Evolutionary conservation across 1,139 yeast species (phyloP).

Genomic region (Geotrichum phurueaensis): DNA sequence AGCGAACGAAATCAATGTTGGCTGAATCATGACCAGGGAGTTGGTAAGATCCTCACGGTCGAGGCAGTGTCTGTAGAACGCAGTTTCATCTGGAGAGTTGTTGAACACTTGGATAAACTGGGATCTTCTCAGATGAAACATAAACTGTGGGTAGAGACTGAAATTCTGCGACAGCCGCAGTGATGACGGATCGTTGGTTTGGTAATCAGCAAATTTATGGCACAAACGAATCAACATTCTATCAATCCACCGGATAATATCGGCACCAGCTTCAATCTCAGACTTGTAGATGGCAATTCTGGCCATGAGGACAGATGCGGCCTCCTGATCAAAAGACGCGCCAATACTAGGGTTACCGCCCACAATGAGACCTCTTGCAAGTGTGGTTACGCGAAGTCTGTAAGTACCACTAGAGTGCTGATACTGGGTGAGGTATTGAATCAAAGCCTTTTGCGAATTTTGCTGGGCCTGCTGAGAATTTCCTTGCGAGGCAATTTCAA

Average conservation of each 20-base stretch:
- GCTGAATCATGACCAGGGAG: slow-evolving; percentile 69
- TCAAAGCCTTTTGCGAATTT: slow-evolving; percentile 34
- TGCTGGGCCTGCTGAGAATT: slow-evolving; percentile 60
- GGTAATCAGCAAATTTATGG: slow-evolving; percentile 69
- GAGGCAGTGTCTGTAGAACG: slow-evolving; percentile 62
- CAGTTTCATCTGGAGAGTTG: slow-evolving; percentile 76
- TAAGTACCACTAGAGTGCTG: slow-evolving; percentile 47
- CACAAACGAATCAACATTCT: slow-evolving; percentile 68
- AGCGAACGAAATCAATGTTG: slow-evolving; percentile 61
- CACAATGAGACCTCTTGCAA: slow-evolving; percentile 28
- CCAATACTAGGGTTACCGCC: slow-evolving; percentile 29
- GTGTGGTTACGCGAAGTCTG: slow-evolving; percentile 44
- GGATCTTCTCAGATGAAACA: slow-evolving; percentile 66
- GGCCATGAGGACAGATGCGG: slow-evolving; percentile 59
- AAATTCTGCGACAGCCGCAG: slow-evolving; percentile 66
- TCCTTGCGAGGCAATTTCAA: slow-evolving; percentile 58
- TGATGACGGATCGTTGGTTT: slow-evolving; percentile 59
- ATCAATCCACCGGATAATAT: slow-evolving; percentile 72
- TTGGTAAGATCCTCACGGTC: slow-evolving; percentile 63
- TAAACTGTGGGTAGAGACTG: slow-evolving; percentile 68
- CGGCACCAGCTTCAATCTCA: slow-evolving; percentile 48
- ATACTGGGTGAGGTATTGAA: slow-evolving; percentile 68
- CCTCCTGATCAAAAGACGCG: slow-evolving; percentile 59
- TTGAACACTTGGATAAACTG: slow-evolving; percentile 66
- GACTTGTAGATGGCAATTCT: slow-evolving; percentile 49